Conservation (phyloP, 2,329 filamentous ascomycete species). For the Stromatinia cepivora region DNA sequence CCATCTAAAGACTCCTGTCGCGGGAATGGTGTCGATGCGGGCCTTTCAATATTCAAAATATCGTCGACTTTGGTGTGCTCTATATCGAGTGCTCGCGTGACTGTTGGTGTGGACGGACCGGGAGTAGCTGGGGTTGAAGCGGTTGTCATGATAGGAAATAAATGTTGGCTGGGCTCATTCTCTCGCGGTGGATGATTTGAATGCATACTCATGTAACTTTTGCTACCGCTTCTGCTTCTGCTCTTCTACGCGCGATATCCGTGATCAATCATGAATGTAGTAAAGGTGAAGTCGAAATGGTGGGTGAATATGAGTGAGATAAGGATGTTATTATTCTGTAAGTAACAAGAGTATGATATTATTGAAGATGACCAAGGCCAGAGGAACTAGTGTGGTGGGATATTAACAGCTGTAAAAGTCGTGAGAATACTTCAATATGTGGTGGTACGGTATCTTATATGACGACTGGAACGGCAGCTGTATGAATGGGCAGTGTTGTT, state of each 20-base stretch:
- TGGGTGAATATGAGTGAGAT: neutral
- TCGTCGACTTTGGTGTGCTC: conserved; percentile 35
- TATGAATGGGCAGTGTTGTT: conserved; percentile 10
- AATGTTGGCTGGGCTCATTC: conserved; percentile 31
- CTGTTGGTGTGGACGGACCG: conserved; percentile 40
- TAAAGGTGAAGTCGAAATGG: conserved; percentile 11
- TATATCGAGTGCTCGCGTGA: conserved; percentile 30
- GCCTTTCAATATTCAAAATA: conserved; percentile 38
- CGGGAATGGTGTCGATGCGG: conserved; percentile 41
- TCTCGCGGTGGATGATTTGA: conserved; percentile 20
- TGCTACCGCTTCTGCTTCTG: conserved; percentile 1
- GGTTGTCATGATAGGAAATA: conserved; percentile 37
- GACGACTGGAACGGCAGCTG: conserved; percentile 10
- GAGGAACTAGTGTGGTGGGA: neutral
- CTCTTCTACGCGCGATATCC: conserved; percentile 12
- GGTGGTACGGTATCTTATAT: conserved; percentile 16
- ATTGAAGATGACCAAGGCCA: neutral
- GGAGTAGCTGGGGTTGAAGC: conserved; percentile 39
- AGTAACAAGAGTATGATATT: neutral
- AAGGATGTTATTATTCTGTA: neutral
- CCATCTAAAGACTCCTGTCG: conserved; percentile 37
- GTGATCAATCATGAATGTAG: conserved; percentile 14
- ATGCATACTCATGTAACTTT: conserved; percentile 11
- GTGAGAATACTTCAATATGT: neutral
- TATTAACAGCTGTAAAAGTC: neutral